These are phyloP conservation scores for Oxalis stricta DNA, from an alignment of 441 rosid species.

Conservation along the genomic window DNA sequence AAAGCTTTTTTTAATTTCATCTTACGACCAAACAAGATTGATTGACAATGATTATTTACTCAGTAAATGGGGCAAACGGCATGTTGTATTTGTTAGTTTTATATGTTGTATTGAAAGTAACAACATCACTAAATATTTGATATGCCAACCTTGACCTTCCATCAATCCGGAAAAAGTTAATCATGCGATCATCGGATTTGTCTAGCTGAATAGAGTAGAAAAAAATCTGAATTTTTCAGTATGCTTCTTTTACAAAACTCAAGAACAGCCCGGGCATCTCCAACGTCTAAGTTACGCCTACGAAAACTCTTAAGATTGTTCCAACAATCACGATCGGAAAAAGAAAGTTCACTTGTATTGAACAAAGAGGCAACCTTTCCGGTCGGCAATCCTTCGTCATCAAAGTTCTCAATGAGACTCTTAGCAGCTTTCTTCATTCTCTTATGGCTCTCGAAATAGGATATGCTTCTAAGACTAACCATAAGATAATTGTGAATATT, in stretches of 20 bases:
- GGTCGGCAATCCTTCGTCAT: not conserved
- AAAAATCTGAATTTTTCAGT: not conserved
- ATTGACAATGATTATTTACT: not conserved
- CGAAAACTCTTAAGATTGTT: not conserved
- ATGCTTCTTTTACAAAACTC: not conserved
- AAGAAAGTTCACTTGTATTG: not conserved
- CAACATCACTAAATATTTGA: not conserved
- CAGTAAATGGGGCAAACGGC: not conserved
- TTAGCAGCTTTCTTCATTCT: not conserved
- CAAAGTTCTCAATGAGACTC: slow-evolving; percentile 1
- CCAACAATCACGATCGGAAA: not conserved
- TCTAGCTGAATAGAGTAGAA: not conserved
- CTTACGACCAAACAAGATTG: not conserved
- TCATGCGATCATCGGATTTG: not conserved
- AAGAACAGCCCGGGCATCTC: not conserved
- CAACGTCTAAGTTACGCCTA: not conserved
- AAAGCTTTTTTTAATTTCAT: not conserved
- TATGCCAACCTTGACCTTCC: not conserved
- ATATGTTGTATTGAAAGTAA: not conserved
- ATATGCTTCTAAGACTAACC: not conserved
- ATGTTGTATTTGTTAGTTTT: not conserved
- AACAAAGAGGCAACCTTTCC: not conserved
- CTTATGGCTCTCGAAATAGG: not conserved
- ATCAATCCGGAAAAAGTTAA: not conserved
- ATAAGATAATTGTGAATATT: not conserved